Evolutionary conservation across 176 grass and related monocot species (phyloP).

Genomic region (Oryza glumipatula): DNA sequence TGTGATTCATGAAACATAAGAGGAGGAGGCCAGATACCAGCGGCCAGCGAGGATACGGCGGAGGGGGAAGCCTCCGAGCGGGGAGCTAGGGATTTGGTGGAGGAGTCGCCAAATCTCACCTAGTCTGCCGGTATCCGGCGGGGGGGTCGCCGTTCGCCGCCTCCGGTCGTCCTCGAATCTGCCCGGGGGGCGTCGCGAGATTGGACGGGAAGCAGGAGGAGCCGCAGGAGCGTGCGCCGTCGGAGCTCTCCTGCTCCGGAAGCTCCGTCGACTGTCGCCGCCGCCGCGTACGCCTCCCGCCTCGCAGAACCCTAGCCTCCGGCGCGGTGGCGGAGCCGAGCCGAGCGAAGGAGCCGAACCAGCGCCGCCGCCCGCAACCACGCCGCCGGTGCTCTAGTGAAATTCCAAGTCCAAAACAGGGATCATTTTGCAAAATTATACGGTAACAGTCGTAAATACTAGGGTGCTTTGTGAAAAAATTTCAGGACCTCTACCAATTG

Average conservation of each 20-base stretch:
- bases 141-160: background rate
- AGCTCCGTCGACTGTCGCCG: background rate
- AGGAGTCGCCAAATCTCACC: background rate
- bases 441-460: no score
- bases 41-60: background rate
- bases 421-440: background rate
- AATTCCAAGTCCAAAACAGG: background rate
- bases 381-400: background rate
- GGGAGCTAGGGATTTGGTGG: background rate
- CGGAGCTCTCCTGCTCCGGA: background rate
- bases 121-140: background rate
- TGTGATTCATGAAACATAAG: background rate
- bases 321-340: no score
- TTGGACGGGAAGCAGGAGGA: background rate
- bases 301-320: background rate
- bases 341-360: background rate
- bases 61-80: background rate
- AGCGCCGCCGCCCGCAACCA: background rate
- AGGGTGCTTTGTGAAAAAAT: no score
- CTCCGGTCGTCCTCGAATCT: background rate
- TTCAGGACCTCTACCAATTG: no score
- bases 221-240: background rate
- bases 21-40: background rate
- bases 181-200: background rate
- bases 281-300: background rate